phyloP scores from a whole-genome alignment of 306 rosid species.

The Pyrus bretschneideri region DNA sequence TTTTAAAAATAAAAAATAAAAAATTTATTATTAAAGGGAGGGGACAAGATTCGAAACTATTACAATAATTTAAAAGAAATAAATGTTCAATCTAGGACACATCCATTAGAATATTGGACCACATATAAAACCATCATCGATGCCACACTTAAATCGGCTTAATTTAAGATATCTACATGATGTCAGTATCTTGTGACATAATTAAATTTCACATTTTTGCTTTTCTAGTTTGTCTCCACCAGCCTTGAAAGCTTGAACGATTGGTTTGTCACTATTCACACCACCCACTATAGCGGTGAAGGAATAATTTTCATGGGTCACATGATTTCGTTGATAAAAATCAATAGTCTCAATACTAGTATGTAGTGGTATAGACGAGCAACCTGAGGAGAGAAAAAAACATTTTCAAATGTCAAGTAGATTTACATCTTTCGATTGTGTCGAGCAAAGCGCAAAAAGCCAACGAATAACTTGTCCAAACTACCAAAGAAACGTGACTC shows the following conservation, averaged over 20 bases:
- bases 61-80: too few relatives aligned
- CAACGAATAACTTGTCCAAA: constrained; percentile 7
- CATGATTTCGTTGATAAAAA: background rate
- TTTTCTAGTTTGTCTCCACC: background rate
- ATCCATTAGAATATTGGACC: too few relatives aligned
- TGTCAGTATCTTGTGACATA: background rate
- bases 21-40: too few relatives aligned
- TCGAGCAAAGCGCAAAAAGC: too few relatives aligned
- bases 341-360: too few relatives aligned
- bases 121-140: too few relatives aligned
- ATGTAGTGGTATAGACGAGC: background rate
- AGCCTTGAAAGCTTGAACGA: background rate
- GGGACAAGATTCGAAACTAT: too few relatives aligned
- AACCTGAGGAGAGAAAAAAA: background rate
- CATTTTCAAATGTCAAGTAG: background rate
- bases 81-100: too few relatives aligned
- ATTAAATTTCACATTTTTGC: background rate
- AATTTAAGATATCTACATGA: too few relatives aligned
- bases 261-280: background rate
- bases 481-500: background rate
- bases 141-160: too few relatives aligned
- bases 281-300: background rate
- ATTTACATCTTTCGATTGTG: too few relatives aligned
- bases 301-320: background rate
- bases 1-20: too few relatives aligned